Percentiles rank a stretch among this genome's conserved stretches.
Conservation (phyloP, 352 stramenopile genomes). For the Thraustochytrium sp. region DNA sequence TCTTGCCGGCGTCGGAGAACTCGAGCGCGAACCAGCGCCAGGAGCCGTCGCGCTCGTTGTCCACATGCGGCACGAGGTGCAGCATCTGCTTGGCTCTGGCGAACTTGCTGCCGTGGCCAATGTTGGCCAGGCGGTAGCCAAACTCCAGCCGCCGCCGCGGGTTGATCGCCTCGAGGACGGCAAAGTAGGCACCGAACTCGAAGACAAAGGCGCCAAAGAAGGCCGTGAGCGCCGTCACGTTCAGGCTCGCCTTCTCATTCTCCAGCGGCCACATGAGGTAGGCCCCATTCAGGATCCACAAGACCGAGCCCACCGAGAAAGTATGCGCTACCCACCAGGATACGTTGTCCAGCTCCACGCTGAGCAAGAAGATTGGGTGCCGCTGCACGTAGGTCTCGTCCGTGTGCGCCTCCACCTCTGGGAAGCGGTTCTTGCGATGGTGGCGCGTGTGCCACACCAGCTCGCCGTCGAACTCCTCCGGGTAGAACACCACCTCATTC, state of each 20-base stretch:
- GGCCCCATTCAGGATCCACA: background rate
- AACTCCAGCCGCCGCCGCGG: background rate
- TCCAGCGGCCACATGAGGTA: background rate
- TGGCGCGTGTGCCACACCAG: background rate
- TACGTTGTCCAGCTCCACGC: background rate
- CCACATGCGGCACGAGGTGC: background rate
- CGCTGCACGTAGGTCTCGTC: background rate
- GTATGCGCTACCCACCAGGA: background rate
- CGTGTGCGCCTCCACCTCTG: background rate
- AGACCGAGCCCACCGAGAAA: background rate
- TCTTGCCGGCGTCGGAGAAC: background rate
- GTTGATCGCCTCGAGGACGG: background rate
- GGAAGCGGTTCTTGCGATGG: background rate
- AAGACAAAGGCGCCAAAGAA: slow-evolving; percentile 11
- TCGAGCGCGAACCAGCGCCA: slow-evolving; percentile 7
- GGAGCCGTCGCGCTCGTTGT: background rate
- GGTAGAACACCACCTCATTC: background rate
- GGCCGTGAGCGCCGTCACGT: background rate
- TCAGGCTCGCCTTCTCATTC: background rate
- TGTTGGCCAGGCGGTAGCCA: background rate
- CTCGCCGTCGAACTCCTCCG: background rate
- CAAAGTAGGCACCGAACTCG: slow-evolving; percentile 4
- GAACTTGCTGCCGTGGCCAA: background rate
- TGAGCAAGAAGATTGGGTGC: background rate
- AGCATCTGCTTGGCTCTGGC: background rate